These are phyloP conservation scores for Pascua sp. DNA, from an alignment of 1,284 basidiomycete species.

Conservation along the genomic window DNA sequence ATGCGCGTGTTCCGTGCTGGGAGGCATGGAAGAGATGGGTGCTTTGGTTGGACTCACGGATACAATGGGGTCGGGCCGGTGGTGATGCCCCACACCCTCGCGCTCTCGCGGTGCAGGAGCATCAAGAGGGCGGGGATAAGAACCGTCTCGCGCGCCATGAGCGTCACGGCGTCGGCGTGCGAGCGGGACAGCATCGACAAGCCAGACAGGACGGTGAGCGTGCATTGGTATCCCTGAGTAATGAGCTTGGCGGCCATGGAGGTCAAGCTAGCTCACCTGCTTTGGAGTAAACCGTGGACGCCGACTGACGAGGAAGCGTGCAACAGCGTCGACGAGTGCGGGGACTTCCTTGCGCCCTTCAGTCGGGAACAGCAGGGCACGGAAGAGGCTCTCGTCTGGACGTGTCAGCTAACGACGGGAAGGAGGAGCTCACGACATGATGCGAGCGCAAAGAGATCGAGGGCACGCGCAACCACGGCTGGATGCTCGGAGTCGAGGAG, in stretches of 20 bases:
- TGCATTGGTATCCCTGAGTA: slow-evolving; percentile 7
- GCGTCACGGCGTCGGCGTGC: slow-evolving; percentile 32
- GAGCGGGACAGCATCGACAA: slow-evolving; percentile 30
- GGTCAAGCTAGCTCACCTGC: neutral
- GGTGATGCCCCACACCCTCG: slow-evolving; percentile 33
- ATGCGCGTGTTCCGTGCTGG: too few species aligned
- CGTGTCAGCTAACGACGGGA: slow-evolving; percentile 16
- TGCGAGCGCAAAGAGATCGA: slow-evolving; percentile 32
- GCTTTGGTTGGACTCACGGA: slow-evolving; percentile 2
- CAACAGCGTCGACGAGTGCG: slow-evolving; percentile 21
- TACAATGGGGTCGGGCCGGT: neutral
- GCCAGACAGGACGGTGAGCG: slow-evolving; percentile 14
- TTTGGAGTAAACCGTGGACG: neutral
- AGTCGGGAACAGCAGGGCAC: slow-evolving; percentile 14
- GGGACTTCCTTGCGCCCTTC: slow-evolving; percentile 8
- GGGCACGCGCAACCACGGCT: slow-evolving; percentile 14
- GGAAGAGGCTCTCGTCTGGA: slow-evolving; percentile 37
- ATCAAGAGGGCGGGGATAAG: slow-evolving; percentile 33
- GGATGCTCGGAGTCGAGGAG: slow-evolving; percentile 10
- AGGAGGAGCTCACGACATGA: slow-evolving; percentile 25
- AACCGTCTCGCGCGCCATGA: slow-evolving; percentile 32
- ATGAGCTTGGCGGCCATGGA: neutral
- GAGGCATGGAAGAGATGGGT: too few species aligned
- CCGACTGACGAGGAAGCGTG: slow-evolving; percentile 16
- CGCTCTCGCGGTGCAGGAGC: slow-evolving; percentile 29